These are phyloP conservation scores for Nakazawaea peltata DNA, from an alignment of 805 yeast genomes.

Conservation along the genomic window DNA sequence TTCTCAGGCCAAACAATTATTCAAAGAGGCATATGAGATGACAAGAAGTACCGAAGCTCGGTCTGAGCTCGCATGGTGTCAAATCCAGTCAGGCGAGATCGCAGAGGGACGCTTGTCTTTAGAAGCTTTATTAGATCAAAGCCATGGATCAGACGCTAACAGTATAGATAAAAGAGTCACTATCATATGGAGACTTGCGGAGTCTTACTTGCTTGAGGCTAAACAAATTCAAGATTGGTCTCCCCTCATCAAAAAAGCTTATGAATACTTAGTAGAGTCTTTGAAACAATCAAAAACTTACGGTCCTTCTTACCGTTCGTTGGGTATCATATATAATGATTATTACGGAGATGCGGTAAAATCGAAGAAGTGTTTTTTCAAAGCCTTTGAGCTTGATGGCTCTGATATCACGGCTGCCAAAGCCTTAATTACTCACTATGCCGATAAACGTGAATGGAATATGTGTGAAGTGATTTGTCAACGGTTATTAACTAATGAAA, in stretches of 20 bases:
- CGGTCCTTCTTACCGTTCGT: slow-evolving; percentile 75
- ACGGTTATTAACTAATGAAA: slow-evolving; percentile 57
- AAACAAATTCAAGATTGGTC: slow-evolving; percentile 14
- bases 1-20: slow-evolving; percentile 42
- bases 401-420: slow-evolving; percentile 70
- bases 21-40: slow-evolving; percentile 40
- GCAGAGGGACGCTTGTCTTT: slow-evolving; percentile 45
- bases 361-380: slow-evolving; percentile 80
- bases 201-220: slow-evolving; percentile 39
- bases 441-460: slow-evolving; percentile 71
- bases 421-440: slow-evolving; percentile 61
- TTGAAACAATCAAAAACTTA: slow-evolving; percentile 54
- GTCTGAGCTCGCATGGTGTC: slow-evolving; percentile 75
- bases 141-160: slow-evolving; percentile 42
- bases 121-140: slow-evolving; percentile 30
- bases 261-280: slow-evolving; percentile 48
- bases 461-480: slow-evolving; percentile 69
- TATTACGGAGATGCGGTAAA: slow-evolving; percentile 50
- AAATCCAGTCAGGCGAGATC: slow-evolving; percentile 43
- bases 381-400: slow-evolving; percentile 82
- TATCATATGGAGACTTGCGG: slow-evolving; percentile 68
- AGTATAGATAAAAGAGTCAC: slow-evolving; percentile 51
- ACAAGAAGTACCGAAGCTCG: slow-evolving; percentile 49
- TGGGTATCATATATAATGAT: slow-evolving; percentile 67
- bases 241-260: slow-evolving; percentile 37